Evolutionary conservation across 441 rosid species (phyloP).

Genomic region (Aleurites moluccanus): DNA sequence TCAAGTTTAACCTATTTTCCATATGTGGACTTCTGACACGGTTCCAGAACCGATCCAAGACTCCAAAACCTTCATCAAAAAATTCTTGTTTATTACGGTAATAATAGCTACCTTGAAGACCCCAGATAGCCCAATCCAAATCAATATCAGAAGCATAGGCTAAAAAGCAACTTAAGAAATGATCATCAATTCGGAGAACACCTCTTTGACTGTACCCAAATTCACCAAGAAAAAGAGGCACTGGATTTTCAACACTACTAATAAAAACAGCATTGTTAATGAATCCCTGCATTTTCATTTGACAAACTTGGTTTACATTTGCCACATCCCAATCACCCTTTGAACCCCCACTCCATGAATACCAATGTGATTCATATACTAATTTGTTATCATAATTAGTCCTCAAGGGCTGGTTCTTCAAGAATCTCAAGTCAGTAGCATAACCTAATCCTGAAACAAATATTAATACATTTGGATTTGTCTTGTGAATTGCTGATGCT

Average conservation of each 20-base stretch:
- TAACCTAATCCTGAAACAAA: conserved; percentile 27
- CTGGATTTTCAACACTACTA: neutral
- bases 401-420: conserved; percentile 7
- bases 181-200: conserved; percentile 16
- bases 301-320: conserved; percentile 14
- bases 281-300: neutral
- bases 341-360: conserved; percentile 21
- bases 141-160: conserved; percentile 23
- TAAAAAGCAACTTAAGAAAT: conserved; percentile 30
- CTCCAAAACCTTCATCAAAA: conserved; percentile 31
- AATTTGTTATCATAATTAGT: conserved; percentile 21
- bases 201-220: conserved; percentile 31
- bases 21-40: conserved; percentile 21
- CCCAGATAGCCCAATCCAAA: conserved; percentile 40
- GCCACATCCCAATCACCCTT: neutral
- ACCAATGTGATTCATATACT: conserved; percentile 38
- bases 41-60: conserved; percentile 26
- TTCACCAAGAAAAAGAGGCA: conserved; percentile 34
- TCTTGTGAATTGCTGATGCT: conserved; percentile 25
- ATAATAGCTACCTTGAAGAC: conserved; percentile 38
- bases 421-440: conserved; percentile 26
- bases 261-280: conserved; percentile 18
- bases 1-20: conserved; percentile 18
- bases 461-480: conserved; percentile 33
- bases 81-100: conserved; percentile 3